Evolutionary conservation across 1,284 basidiomycete genomes (phyloP).

Genomic region (Austroboletus novae-zelandiae): DNA sequence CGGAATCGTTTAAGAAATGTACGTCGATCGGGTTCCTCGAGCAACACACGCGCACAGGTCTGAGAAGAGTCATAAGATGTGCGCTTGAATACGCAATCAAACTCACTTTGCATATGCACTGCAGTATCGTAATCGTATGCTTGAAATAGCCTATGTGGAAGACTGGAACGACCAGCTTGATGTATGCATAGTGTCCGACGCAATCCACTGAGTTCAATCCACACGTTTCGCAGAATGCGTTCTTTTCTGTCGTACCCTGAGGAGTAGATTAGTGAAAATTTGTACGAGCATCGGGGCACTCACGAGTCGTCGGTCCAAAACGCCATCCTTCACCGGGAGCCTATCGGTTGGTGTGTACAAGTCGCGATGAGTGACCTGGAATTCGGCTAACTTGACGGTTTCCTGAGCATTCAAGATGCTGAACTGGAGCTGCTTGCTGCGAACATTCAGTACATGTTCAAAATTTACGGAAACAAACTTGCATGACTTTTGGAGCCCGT

Average conservation of each 20-base stretch:
- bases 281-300: constrained; percentile 24
- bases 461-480: constrained; percentile 31
- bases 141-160: constrained; percentile 99
- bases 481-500: constrained; percentile 92
- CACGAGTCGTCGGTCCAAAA: constrained; percentile 86
- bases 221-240: constrained; percentile 92
- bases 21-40: constrained; percentile 87
- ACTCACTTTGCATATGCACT: constrained; percentile 92
- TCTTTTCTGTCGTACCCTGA: constrained; percentile 95
- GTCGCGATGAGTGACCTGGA: constrained; percentile 90
- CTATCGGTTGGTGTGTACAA: constrained; percentile 81
- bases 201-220: constrained; percentile 92
- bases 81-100: neutral
- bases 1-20: constrained; percentile 88
- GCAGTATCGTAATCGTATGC: constrained; percentile 90
- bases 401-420: constrained; percentile 90
- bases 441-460: constrained; percentile 13
- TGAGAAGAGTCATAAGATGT: constrained; percentile 32
- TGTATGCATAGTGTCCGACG: constrained; percentile 97
- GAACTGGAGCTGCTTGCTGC: constrained; percentile 92
- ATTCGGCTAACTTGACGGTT: constrained; percentile 91
- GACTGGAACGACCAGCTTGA: constrained; percentile 93
- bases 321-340: constrained; percentile 86
- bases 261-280: constrained; percentile 1
- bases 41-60: constrained; percentile 94